These are phyloP conservation scores for Nicotiana noctiflora DNA, from an alignment of 257 asterid genomes.

Conservation along the genomic window DNA sequence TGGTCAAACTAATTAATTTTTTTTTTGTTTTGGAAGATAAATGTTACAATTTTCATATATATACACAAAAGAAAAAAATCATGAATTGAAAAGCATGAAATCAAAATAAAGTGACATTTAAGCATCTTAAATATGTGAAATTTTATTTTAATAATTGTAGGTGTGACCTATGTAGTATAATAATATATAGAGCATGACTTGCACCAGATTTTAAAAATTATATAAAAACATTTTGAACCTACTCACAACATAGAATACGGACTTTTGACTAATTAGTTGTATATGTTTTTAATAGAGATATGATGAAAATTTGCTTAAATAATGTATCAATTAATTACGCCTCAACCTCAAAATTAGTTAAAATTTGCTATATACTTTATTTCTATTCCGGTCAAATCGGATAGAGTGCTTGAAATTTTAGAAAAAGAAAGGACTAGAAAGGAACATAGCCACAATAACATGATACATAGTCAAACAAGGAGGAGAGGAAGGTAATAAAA, in stretches of 20 bases:
- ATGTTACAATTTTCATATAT: not conserved
- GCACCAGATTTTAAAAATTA: too few relatives aligned
- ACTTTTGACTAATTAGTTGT: not conserved
- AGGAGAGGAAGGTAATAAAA: not conserved
- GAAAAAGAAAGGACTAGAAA: slow-evolving; percentile 5
- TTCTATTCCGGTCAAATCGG: not conserved
- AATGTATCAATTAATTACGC: too few relatives aligned
- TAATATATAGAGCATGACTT: too few relatives aligned
- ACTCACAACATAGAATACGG: not conserved
- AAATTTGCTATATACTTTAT: too few relatives aligned
- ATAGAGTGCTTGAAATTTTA: not conserved
- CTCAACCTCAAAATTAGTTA: not conserved
- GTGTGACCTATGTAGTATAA: too few relatives aligned
- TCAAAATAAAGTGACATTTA: not conserved
- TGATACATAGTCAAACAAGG: too few relatives aligned
- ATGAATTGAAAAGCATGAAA: not conserved
- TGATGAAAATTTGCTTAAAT: not conserved
- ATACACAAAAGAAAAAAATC: not conserved
- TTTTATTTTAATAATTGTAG: too few relatives aligned
- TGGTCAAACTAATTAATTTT: not conserved
- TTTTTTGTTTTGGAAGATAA: not conserved
- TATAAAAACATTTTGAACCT: too few relatives aligned
- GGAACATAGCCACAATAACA: slow-evolving; percentile 24
- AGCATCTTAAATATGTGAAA: not conserved
- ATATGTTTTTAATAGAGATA: not conserved